Percentiles rank a stretch among this genome's conserved stretches.
Conservation (phyloP, 2,329 filamentous ascomycete species). For the Fusarium udum region DNA sequence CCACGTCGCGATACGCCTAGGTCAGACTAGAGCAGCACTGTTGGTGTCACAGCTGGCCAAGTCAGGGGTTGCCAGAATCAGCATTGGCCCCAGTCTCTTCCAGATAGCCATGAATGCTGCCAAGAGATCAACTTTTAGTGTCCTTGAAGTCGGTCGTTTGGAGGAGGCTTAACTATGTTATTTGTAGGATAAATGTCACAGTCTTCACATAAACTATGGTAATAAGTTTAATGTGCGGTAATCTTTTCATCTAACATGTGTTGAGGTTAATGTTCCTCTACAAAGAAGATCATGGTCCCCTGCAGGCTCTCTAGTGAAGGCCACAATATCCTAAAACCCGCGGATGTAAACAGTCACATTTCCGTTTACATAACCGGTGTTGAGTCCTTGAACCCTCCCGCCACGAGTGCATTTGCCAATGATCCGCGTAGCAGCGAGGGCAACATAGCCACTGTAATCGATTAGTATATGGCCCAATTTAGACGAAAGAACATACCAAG, state of each 20-base stretch:
- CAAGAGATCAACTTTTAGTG: not conserved
- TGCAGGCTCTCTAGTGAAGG: no score
- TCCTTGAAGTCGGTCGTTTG: not conserved
- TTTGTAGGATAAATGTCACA: not conserved
- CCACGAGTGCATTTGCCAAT: not conserved
- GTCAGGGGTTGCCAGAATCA: not conserved
- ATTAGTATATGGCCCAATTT: not conserved
- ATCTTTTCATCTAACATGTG: not conserved
- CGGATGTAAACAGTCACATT: not conserved
- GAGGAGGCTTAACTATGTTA: not conserved
- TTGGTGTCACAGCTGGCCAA: not conserved
- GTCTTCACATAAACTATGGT: not conserved
- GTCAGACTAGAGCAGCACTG: not conserved
- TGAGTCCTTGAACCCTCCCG: not conserved
- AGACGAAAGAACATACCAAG: not conserved
- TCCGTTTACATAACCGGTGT: not conserved
- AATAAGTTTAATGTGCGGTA: no score
- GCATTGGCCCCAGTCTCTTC: not conserved
- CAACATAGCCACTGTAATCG: not conserved
- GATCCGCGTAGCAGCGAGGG: not conserved
- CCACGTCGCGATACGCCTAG: not conserved
- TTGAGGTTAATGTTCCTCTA: not conserved
- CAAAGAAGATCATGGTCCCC: no score
- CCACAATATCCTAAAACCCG: not conserved
- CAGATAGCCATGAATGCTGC: not conserved